A percentile compares a stretch with the other conserved stretches of the same genome.
Conservation (phyloP, 106 monocot species). For the Dactylorhiza incarnata region DNA sequence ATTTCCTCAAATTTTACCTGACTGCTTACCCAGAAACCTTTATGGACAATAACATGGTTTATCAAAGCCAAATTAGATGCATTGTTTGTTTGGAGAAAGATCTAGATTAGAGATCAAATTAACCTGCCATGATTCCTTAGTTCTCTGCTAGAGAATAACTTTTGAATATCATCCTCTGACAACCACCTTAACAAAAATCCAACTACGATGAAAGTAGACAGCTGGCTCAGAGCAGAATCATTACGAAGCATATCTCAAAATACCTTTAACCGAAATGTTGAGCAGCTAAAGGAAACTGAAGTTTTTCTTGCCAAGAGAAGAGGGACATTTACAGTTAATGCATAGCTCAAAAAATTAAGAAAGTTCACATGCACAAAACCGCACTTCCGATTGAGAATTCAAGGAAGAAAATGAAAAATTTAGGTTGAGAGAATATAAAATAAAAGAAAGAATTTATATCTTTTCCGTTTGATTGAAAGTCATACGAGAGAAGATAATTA, state of each 20-base stretch:
- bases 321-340: not conserved
- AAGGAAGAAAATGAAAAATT: too few relatives aligned
- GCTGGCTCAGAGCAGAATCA: not conserved
- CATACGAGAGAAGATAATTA: too few relatives aligned
- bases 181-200: not conserved
- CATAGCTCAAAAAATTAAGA: not conserved
- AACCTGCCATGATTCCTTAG: not conserved
- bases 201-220: not conserved
- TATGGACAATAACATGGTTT: not conserved
- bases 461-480: too few relatives aligned
- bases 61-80: not conserved
- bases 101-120: not conserved
- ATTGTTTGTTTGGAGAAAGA: too few relatives aligned
- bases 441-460: too few relatives aligned
- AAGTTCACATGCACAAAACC: not conserved
- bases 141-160: not conserved
- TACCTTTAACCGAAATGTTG: not conserved
- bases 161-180: not conserved
- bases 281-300: not conserved
- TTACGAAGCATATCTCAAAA: not conserved
- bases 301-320: not conserved
- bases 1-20: constrained; percentile 3
- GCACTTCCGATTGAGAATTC: too few relatives aligned
- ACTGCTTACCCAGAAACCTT: not conserved
- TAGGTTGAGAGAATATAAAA: too few relatives aligned